These are phyloP conservation scores for Termitomyces sp. DNA, from an alignment of 768 basidiomycete genomes.

Conservation along the genomic window DNA sequence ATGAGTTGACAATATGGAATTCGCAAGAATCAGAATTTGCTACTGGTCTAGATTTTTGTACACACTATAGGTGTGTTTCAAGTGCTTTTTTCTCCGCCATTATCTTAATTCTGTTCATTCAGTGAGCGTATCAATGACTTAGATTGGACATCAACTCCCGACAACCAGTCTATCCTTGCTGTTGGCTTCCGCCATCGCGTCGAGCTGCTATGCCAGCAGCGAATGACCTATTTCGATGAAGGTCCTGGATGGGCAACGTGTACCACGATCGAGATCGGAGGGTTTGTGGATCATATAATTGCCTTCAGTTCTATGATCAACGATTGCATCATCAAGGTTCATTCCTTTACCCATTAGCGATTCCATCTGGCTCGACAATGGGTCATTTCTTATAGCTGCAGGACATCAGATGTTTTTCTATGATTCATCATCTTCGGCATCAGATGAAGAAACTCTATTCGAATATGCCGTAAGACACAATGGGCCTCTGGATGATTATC, in stretches of 20 bases:
- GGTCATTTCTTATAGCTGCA: slow-evolving; percentile 75
- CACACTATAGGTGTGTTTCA: slow-evolving; percentile 47
- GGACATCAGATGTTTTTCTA: slow-evolving; percentile 83
- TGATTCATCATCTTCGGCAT: slow-evolving; percentile 36
- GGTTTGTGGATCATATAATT: slow-evolving; percentile 36
- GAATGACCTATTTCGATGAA: slow-evolving; percentile 87
- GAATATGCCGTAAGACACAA: slow-evolving; percentile 79
- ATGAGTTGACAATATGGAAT: slow-evolving; percentile 94
- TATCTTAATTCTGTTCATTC: not conserved
- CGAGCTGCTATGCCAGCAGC: slow-evolving; percentile 86
- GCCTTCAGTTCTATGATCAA: slow-evolving; percentile 1
- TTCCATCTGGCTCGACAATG: slow-evolving; percentile 87
- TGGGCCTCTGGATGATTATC: slow-evolving; percentile 85
- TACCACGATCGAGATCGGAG: slow-evolving; percentile 61
- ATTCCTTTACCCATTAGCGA: slow-evolving; percentile 78
- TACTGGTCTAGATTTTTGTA: slow-evolving; percentile 76
- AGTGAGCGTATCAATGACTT: slow-evolving; percentile 72
- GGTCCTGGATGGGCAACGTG: slow-evolving; percentile 76
- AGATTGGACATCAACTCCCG: slow-evolving; percentile 91
- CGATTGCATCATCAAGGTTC: slow-evolving; percentile 37
- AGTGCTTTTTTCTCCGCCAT: not conserved
- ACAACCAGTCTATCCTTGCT: slow-evolving; percentile 85
- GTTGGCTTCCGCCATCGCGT: slow-evolving; percentile 78
- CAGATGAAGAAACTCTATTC: slow-evolving; percentile 51
- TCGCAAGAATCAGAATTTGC: slow-evolving; percentile 92